Conservation (phyloP, 2,329 filamentous ascomycete genomes). For the Apiospora saccharicola region DNA sequence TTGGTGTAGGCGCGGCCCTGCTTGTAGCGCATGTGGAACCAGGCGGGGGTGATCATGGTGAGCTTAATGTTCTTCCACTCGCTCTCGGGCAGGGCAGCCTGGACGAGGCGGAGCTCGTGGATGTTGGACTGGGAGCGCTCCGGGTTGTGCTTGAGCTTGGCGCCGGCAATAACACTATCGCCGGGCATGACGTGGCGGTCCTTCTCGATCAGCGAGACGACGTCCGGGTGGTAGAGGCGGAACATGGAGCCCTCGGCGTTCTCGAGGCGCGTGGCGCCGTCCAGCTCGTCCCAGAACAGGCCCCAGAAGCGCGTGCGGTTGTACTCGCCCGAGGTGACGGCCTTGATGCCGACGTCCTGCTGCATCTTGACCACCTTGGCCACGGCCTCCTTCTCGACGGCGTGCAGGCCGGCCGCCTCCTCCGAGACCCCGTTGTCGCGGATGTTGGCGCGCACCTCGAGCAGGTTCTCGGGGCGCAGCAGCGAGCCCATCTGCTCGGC, state of each 20-base stretch:
- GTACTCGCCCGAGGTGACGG: constrained; percentile 77
- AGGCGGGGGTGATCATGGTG: constrained; percentile 62
- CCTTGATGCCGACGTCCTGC: constrained; percentile 69
- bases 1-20: constrained; percentile 63
- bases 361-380: constrained; percentile 73
- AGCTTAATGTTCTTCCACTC: constrained; percentile 61
- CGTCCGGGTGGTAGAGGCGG: constrained; percentile 62
- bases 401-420: constrained; percentile 59
- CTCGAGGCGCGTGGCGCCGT: constrained; percentile 55
- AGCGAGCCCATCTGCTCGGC: constrained; percentile 80
- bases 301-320: constrained; percentile 61
- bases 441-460: constrained; percentile 65
- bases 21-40: constrained; percentile 65
- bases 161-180: constrained; percentile 60
- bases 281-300: constrained; percentile 61
- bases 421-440: constrained; percentile 65
- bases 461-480: constrained; percentile 71
- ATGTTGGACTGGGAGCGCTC: constrained; percentile 54
- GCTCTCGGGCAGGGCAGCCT: constrained; percentile 53
- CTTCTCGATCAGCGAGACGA: constrained; percentile 60
- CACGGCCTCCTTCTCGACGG: constrained; percentile 71
- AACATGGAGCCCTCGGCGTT: constrained; percentile 61
- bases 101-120: constrained; percentile 57
- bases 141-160: constrained; percentile 54
- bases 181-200: constrained; percentile 63